phyloP scores from a whole-genome alignment of 345 rosid species.

The Salix dunnii region DNA sequence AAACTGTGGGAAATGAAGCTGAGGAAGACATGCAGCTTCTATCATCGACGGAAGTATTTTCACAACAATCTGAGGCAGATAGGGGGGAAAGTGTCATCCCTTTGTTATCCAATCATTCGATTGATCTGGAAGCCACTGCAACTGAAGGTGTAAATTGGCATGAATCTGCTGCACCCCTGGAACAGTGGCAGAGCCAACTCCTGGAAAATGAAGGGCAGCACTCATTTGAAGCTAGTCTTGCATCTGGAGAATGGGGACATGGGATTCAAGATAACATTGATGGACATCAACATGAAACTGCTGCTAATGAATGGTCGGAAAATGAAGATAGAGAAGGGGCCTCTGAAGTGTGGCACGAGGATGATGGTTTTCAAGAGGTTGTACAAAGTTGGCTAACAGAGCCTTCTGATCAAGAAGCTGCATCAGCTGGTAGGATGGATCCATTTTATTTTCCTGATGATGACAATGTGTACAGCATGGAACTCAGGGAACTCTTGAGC shows the following conservation, averaged over 20 bases:
- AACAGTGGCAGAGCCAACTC: slow-evolving; percentile 35
- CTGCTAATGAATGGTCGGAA: slow-evolving; percentile 38
- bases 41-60: slow-evolving; percentile 3
- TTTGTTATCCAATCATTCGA: slow-evolving; percentile 20
- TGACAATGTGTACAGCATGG: slow-evolving; percentile 57
- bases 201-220: slow-evolving; percentile 42
- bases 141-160: slow-evolving; percentile 27
- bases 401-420: slow-evolving; percentile 45
- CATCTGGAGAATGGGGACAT: slow-evolving; percentile 40
- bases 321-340: slow-evolving; percentile 48
- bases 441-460: slow-evolving; percentile 57
- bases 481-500: slow-evolving; percentile 78
- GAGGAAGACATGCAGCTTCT: neutral
- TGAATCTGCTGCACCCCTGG: slow-evolving; percentile 33
- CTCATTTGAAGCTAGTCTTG: slow-evolving; percentile 36
- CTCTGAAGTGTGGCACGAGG: slow-evolving; percentile 37
- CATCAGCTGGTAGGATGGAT: slow-evolving; percentile 42
- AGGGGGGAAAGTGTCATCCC: slow-evolving; percentile 25
- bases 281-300: slow-evolving; percentile 34
- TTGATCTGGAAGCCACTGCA: slow-evolving; percentile 29
- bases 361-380: slow-evolving; percentile 47
- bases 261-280: slow-evolving; percentile 35
- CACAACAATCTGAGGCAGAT: slow-evolving; percentile 23
- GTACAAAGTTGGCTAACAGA: slow-evolving; percentile 55
- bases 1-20: slow-evolving; percentile 27